Conservation (phyloP, 495 filamentous ascomycete species). For the Penicillium canescens region DNA sequence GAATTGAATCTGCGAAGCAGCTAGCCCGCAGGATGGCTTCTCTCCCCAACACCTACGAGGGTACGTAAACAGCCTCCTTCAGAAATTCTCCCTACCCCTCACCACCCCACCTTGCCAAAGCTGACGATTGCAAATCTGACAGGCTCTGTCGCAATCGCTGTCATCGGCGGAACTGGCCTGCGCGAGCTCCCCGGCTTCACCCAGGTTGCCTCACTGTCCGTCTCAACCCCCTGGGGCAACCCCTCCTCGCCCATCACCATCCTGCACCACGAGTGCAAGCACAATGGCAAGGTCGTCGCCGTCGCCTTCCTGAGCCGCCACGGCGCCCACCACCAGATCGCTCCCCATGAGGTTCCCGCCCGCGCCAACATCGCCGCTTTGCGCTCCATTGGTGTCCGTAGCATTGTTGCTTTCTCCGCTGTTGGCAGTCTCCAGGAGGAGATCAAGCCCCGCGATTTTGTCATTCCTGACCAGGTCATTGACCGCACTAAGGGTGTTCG, state of each 20-base stretch:
- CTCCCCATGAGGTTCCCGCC: slow-evolving; percentile 86
- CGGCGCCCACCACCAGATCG: slow-evolving; percentile 81
- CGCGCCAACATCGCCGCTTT: slow-evolving; percentile 96
- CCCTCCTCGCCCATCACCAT: slow-evolving; percentile 90
- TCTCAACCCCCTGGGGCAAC: slow-evolving; percentile 84
- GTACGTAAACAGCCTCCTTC: slow-evolving; percentile 32
- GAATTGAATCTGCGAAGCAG: slow-evolving; percentile 38
- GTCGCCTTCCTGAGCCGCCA: slow-evolving; percentile 95
- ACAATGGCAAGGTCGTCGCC: slow-evolving; percentile 57
- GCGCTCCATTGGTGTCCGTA: slow-evolving; percentile 82
- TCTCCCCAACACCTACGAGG: slow-evolving; percentile 56
- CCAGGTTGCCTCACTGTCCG: slow-evolving; percentile 71
- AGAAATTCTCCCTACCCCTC: slow-evolving; percentile 10
- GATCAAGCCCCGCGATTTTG: slow-evolving; percentile 93
- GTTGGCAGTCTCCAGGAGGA: slow-evolving; percentile 90
- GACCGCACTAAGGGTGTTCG: slow-evolving; percentile 94
- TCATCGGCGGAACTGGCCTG: slow-evolving; percentile 95
- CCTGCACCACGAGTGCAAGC: slow-evolving; percentile 73
- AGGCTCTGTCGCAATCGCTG: slow-evolving; percentile 86
- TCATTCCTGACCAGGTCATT: slow-evolving; percentile 93
- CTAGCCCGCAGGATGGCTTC: slow-evolving; percentile 51
- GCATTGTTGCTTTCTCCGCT: slow-evolving; percentile 90
- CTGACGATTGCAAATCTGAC: slow-evolving; percentile 16
- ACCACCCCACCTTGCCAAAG: slow-evolving; percentile 16
- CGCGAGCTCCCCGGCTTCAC: slow-evolving; percentile 70